phyloP scores from a whole-genome alignment of 768 basidiomycete genomes.

The Cystobasidiopsis lactophilus region DNA sequence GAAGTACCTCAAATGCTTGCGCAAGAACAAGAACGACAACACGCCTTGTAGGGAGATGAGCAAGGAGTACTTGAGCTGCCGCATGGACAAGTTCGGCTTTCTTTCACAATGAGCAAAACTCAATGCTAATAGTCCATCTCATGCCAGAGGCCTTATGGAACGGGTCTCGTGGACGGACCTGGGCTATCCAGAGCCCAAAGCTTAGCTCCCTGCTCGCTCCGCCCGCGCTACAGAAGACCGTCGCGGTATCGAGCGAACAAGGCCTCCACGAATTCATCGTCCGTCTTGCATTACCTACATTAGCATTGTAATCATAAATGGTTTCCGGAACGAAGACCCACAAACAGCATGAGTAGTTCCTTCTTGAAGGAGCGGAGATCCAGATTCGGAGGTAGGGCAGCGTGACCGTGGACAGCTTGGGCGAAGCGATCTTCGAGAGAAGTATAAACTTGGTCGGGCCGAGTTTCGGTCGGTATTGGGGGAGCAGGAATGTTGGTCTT shows the following conservation, averaged over 20 bases:
- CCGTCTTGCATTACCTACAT: not conserved
- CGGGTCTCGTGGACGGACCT: slow-evolving; percentile 26
- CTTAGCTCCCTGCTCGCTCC: not conserved
- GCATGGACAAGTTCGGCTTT: slow-evolving; percentile 28
- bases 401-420: too few species aligned
- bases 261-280: not conserved
- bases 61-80: slow-evolving; percentile 25
- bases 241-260: not conserved
- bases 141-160: slow-evolving; percentile 25
- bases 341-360: too few species aligned
- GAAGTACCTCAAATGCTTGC: slow-evolving; percentile 26
- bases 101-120: too few species aligned
- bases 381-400: too few species aligned
- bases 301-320: too few species aligned
- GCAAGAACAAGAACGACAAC: slow-evolving; percentile 22
- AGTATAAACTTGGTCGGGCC: too few species aligned
- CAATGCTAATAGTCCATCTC: not conserved
- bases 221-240: not conserved
- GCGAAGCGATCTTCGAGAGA: too few species aligned
- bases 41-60: slow-evolving; percentile 26
- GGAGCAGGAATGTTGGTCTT: too few species aligned
- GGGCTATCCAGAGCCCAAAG: slow-evolving; percentile 12
- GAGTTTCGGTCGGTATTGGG: too few species aligned
- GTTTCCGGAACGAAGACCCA: too few species aligned
- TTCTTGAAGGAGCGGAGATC: too few species aligned